These are phyloP conservation scores for Boletus sp. DNA, from an alignment of 1,284 basidiomycete species.

Conservation along the genomic window DNA sequence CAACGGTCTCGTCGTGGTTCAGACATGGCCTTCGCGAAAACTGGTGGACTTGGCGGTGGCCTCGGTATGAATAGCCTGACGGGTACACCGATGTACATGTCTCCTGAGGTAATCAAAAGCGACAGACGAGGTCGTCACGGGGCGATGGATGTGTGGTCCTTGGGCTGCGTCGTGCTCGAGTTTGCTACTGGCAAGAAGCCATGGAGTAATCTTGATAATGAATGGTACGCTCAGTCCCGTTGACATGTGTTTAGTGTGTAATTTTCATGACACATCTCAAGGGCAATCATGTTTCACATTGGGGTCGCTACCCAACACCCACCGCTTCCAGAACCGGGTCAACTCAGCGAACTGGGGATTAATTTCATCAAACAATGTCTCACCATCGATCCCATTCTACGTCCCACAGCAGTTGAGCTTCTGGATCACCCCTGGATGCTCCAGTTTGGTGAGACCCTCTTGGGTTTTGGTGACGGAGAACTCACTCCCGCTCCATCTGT, in stretches of 20 bases:
- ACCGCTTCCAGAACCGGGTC: conserved; percentile 86
- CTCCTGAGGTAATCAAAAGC: conserved; percentile 96
- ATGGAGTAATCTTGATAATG: conserved; percentile 98
- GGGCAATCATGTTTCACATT: conserved; percentile 99
- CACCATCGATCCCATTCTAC: conserved; percentile 79
- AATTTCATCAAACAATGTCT: conserved; percentile 93
- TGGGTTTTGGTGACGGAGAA: conserved; percentile 64
- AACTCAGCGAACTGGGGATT: conserved; percentile 88
- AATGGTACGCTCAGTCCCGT: conserved; percentile 66
- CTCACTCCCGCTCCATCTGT: conserved; percentile 47
- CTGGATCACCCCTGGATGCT: conserved; percentile 91
- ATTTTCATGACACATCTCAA: conserved; percentile 11
- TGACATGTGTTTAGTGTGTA: neutral
- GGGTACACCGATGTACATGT: conserved; percentile 99
- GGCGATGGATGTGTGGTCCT: conserved; percentile 98
- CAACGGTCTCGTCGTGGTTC: conserved; percentile 63
- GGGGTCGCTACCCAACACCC: conserved; percentile 97
- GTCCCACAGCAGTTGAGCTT: conserved; percentile 85
- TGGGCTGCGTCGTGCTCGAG: conserved; percentile 96
- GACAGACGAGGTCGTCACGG: conserved; percentile 83
- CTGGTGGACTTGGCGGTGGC: conserved; percentile 36
- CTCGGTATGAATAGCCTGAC: conserved; percentile 73
- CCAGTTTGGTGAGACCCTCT: conserved; percentile 66
- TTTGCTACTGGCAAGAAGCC: conserved; percentile 95
- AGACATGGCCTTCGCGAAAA: conserved; percentile 33